A percentile compares a stretch with the other conserved stretches of the same genome.
Conservation (phyloP, 1,139 yeast species). For the Yamadazyma spencermartinsiae region DNA sequence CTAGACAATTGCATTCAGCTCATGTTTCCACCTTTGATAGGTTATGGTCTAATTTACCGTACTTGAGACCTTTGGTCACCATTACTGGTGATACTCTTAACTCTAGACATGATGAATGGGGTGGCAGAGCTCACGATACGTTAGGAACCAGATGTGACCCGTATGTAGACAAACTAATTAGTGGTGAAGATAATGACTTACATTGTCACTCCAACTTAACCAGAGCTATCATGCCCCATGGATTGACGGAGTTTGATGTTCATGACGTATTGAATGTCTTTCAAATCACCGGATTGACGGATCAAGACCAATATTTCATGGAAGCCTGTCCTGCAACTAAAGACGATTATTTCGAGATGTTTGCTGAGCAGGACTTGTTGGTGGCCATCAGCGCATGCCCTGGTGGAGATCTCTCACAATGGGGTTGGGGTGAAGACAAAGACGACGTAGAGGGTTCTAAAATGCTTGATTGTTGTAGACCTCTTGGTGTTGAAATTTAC, state of each 20-base stretch:
- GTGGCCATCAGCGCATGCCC: conserved; percentile 72
- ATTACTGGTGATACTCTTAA: conserved; percentile 60
- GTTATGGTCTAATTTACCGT: conserved; percentile 65
- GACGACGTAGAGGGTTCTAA: conserved; percentile 46
- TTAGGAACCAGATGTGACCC: conserved; percentile 73
- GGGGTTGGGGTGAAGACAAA: conserved; percentile 69
- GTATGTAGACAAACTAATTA: conserved; percentile 60
- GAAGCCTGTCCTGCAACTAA: conserved; percentile 63
- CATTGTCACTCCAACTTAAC: conserved; percentile 68
- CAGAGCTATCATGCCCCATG: conserved; percentile 57
- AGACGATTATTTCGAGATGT: conserved; percentile 63
- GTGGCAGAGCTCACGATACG: conserved; percentile 65
- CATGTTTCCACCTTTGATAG: conserved; percentile 65
- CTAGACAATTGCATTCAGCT: conserved; percentile 66
- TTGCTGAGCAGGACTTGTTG: conserved; percentile 64
- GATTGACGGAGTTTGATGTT: conserved; percentile 64
- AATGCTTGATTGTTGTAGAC: conserved; percentile 64
- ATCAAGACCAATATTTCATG: conserved; percentile 68
- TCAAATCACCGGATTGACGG: conserved; percentile 68
- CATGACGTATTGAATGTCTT: conserved; percentile 71
- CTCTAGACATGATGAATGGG: conserved; percentile 62
- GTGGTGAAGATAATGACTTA: conserved; percentile 64
- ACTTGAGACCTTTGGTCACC: conserved; percentile 61
- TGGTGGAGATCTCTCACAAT: conserved; percentile 66
- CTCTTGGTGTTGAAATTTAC: conserved; percentile 63